Evolutionary conservation across 2,329 filamentous ascomycete species (phyloP), one percentile per base, ranked within the genome.

Genomic region (Coniosporium tulheliwenetii): DNA sequence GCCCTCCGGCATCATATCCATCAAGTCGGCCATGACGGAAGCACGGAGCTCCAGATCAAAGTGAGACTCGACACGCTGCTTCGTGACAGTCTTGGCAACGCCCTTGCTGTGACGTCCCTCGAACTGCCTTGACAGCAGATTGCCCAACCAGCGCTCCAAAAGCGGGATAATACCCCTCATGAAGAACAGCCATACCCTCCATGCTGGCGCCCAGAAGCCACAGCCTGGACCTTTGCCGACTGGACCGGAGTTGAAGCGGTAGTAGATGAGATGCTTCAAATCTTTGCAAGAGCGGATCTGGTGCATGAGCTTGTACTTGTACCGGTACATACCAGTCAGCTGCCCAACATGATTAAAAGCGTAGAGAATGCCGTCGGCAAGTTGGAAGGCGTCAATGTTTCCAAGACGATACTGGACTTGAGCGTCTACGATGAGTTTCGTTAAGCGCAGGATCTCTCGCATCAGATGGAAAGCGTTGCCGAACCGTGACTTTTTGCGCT

Each of bases 251-350:
- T 98, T 98, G 67, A 98, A 98, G 39, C 89, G 83, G 62, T 96
- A 96, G 67, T 98, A 98, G 49, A 98, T 96, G 46, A 98, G 67
- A 73, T 98, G 91, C 74, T 98, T 98, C 57, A 98, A 62, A 64
- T 98, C 91, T 64, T 98, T 98, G 70, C 91, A 98, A 1, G 91
- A 93, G 52, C 91, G 85, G 52, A 98, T 98, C 62, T 98, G 91
- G 60, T 98, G 91, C 91, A 98, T 98, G 42, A 98, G 72, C 71
- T 98, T 98, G 70, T 98, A 98, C 71, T 98, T 98, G 74, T 98
- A 98, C 45, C 91, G 82, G 65, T 98, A 98, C 91, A 98, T 98
- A 58, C 91, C 91, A 12, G 91, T 98, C 45, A 98, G 70, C 62
- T 98, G 93, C 46, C 91, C 91, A 43, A 98, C 91, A 52, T 98